Conservation (phyloP, 1,284 basidiomycete species). For the Heterobasidion occidentale region DNA sequence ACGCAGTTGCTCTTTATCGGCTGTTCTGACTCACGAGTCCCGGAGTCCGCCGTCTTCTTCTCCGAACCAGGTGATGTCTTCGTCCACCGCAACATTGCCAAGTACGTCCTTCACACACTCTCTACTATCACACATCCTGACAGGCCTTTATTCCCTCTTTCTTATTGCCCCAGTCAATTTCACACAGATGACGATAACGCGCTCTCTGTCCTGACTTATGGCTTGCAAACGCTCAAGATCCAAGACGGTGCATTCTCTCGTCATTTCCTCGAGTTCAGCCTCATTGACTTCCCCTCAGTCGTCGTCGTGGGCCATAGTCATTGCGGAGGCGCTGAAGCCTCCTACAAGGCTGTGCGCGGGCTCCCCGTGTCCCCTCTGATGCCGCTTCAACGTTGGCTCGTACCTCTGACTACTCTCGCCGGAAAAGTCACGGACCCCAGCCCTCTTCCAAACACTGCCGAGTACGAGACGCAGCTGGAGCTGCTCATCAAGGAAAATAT, state of each 20-base stretch:
- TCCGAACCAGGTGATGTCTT: constrained; percentile 41
- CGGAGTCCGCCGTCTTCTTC: constrained; percentile 28
- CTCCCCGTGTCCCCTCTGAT: constrained; percentile 30
- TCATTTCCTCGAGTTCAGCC: constrained; percentile 20
- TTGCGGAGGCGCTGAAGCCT: constrained; percentile 60
- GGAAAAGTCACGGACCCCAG: constrained; percentile 15
- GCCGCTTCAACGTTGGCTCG: constrained; percentile 66
- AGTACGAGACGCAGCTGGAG: constrained; percentile 37
- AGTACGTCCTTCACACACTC: constrained; percentile 22
- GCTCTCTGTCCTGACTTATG: constrained; percentile 76
- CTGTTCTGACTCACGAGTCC: constrained; percentile 41
- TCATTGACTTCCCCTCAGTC: constrained; percentile 34
- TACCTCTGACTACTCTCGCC: constrained; percentile 57
- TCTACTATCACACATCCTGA: background rate
- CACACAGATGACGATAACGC: constrained; percentile 73
- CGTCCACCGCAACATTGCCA: constrained; percentile 44
- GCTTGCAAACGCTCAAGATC: constrained; percentile 71
- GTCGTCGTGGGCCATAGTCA: constrained; percentile 76
- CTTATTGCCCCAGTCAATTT: constrained; percentile 47
- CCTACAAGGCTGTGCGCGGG: constrained; percentile 37
- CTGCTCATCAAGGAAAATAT: constrained; percentile 74
- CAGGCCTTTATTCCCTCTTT: background rate
- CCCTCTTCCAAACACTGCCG: constrained; percentile 34
- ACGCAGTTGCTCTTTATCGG: constrained; percentile 47
- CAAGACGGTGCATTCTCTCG: constrained; percentile 62